Conservation (phyloP, 148 eudicot species). For the Rhododendron molle region DNA sequence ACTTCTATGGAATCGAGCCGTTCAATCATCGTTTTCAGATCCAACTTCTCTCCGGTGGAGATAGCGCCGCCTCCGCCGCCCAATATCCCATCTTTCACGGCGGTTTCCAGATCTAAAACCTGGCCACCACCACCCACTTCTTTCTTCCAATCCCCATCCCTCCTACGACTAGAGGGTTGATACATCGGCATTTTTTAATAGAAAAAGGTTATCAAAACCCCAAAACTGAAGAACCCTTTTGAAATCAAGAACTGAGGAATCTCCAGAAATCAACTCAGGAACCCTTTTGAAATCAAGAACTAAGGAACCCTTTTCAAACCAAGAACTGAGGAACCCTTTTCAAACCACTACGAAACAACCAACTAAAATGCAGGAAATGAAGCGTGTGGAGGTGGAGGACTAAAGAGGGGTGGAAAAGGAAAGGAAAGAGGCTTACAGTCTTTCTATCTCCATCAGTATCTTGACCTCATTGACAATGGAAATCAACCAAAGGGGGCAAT, state of each 20-base stretch:
- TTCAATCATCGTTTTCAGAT: conserved; percentile 82
- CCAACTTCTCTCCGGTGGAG: conserved; percentile 32
- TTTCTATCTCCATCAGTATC: conserved; percentile 6
- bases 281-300: background rate
- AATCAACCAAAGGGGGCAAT: conserved; percentile 29
- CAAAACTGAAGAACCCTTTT: background rate
- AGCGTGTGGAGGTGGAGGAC: conserved; percentile 22
- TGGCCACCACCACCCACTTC: conserved; percentile 62
- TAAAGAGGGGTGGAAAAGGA: background rate
- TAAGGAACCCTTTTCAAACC: background rate
- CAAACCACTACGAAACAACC: background rate
- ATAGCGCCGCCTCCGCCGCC: conserved; percentile 20
- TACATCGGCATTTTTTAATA: conserved; percentile 50
- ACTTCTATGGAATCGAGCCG: conserved; percentile 57
- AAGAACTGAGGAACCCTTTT: background rate
- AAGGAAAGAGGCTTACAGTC: conserved; percentile 1
- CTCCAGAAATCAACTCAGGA: background rate
- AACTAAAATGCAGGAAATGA: background rate
- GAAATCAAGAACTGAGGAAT: background rate
- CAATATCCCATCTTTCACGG: conserved; percentile 67
- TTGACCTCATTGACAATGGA: conserved; percentile 16
- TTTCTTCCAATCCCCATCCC: conserved; percentile 14
- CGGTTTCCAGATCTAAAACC: conserved; percentile 68
- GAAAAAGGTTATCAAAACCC: background rate
- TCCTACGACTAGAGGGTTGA: conserved; percentile 24